These are phyloP conservation scores for Corynespora cassiicola DNA, from an alignment of 2,329 filamentous ascomycete genomes.

Conservation along the genomic window DNA sequence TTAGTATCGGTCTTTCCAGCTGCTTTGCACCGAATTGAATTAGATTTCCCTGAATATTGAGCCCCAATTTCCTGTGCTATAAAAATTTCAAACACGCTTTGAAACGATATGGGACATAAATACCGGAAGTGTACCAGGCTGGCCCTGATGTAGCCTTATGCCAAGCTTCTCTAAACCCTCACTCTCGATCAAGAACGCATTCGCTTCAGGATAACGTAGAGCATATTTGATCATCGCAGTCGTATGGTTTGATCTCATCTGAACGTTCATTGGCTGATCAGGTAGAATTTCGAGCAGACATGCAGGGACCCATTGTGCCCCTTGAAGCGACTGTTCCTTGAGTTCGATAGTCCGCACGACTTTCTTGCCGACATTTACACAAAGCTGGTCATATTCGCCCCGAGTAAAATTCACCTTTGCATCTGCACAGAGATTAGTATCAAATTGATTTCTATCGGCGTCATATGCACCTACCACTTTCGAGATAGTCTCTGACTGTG, in stretches of 20 bases:
- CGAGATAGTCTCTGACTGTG: conserved; percentile 1
- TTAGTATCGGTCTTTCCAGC: not conserved
- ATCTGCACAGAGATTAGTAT: too few species aligned
- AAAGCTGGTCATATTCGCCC: too few species aligned
- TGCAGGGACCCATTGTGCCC: conserved; percentile 9
- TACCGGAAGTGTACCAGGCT: too few species aligned
- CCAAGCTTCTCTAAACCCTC: conserved; percentile 11
- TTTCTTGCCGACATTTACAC: conserved; percentile 9
- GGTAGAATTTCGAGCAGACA: conserved; percentile 6
- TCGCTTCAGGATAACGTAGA: too few species aligned
- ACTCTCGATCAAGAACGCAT: conserved; percentile 2
- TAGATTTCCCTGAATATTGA: not conserved
- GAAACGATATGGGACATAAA: conserved; percentile 9
- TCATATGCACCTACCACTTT: not conserved
- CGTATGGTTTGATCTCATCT: conserved; percentile 1
- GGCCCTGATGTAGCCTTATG: too few species aligned
- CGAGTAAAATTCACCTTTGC: too few species aligned
- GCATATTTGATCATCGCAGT: conserved; percentile 9
- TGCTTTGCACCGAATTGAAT: not conserved
- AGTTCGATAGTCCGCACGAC: conserved; percentile 19
- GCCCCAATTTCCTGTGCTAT: not conserved
- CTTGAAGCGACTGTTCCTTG: not conserved
- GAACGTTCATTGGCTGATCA: conserved; percentile 1
- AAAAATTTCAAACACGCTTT: not conserved
- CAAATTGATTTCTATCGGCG: too few species aligned